Percentiles rank a stretch among this genome's conserved stretches.
These are phyloP conservation scores for Serendipita indica DNA, from an alignment of 768 basidiomycete genomes.

Conservation along the genomic window DNA sequence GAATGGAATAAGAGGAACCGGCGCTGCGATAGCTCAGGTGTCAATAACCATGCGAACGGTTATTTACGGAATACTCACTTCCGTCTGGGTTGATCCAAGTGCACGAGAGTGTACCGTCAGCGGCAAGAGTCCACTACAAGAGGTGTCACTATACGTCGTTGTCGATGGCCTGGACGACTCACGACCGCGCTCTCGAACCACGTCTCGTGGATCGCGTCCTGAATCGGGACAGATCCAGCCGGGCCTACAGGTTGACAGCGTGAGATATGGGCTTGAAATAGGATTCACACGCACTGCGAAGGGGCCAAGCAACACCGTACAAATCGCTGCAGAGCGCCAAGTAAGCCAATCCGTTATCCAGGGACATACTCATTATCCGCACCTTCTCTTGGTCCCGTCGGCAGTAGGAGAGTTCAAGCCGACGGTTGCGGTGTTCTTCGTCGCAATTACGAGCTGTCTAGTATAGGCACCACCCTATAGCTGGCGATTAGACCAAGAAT, in stretches of 20 bases:
- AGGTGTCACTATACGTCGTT: neutral
- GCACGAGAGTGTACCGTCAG: neutral
- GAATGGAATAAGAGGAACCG: neutral
- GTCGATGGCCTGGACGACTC: neutral
- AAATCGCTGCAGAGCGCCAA: neutral
- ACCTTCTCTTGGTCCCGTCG: neutral
- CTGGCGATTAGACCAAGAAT: neutral
- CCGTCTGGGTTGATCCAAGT: slow-evolving; percentile 9
- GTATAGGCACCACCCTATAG: neutral
- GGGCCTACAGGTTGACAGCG: neutral
- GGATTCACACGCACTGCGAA: neutral
- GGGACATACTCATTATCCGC: neutral
- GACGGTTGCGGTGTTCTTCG: neutral
- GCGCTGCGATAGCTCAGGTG: neutral
- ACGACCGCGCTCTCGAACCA: slow-evolving; percentile 10
- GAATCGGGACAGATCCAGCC: neutral
- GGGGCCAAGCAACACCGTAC: neutral
- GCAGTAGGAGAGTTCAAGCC: slow-evolving; percentile 6
- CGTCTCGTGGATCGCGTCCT: neutral
- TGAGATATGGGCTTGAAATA: neutral
- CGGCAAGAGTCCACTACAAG: slow-evolving; percentile 1
- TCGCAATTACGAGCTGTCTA: slow-evolving; percentile 5
- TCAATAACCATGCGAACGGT: neutral
- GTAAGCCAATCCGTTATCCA: neutral
- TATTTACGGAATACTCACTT: neutral